These are phyloP conservation scores for Amoebophrya sp. DNA, from an alignment of 169 alveolate species.

Conservation along the genomic window DNA sequence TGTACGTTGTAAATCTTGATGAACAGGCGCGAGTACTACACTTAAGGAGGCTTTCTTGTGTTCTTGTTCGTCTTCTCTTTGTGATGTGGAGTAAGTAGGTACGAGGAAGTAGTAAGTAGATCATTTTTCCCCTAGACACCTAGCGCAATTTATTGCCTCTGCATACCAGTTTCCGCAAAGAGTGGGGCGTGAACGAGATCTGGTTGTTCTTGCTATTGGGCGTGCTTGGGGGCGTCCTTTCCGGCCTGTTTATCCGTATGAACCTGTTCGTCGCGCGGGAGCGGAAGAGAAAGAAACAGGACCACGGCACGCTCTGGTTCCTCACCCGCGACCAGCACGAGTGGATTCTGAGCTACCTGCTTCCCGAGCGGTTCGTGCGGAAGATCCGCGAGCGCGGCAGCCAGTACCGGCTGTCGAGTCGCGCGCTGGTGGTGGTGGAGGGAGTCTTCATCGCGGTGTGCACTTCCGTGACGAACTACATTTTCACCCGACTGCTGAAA, in stretches of 20 bases:
- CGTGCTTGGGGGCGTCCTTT: conserved; percentile 38
- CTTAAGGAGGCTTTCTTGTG: too few relatives aligned
- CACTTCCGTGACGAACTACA: conserved; percentile 36
- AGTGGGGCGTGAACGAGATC: conserved; percentile 36
- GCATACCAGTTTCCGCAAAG: neutral
- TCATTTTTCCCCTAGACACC: too few relatives aligned
- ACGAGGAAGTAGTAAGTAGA: too few relatives aligned
- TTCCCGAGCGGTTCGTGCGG: neutral
- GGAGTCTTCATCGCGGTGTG: conserved; percentile 29
- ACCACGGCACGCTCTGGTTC: conserved; percentile 41
- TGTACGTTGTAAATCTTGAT: too few relatives aligned
- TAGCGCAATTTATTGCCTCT: too few relatives aligned
- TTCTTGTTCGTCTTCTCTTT: too few relatives aligned
- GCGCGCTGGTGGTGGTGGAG: neutral
- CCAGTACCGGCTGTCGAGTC: neutral
- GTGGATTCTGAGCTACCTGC: too few relatives aligned
- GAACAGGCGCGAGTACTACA: too few relatives aligned
- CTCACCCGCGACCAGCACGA: neutral
- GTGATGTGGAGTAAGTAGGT: too few relatives aligned
- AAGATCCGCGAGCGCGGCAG: neutral
- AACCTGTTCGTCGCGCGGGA: conserved; percentile 33
- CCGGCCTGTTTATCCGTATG: conserved; percentile 27
- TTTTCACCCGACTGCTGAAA: conserved; percentile 33
- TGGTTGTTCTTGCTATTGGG: conserved; percentile 42
- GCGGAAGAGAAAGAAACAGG: conserved; percentile 28